Conservation (phyloP, 306 rosid genomes). For the Prunus davidiana region DNA sequence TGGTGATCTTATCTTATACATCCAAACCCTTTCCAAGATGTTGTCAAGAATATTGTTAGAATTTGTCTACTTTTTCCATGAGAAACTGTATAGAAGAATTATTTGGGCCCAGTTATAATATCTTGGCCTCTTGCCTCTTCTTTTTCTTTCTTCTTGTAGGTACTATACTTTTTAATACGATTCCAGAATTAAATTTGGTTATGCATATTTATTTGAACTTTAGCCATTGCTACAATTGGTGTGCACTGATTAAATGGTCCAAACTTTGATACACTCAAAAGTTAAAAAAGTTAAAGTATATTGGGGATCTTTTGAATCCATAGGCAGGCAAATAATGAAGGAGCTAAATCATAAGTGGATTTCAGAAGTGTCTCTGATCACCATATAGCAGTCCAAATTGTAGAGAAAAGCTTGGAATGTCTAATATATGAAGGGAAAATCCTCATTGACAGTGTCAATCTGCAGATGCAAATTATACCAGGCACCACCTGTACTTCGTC, state of each 20-base stretch:
- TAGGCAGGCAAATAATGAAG: background rate
- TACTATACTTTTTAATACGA: background rate
- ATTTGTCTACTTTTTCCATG: background rate
- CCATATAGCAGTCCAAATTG: conserved; percentile 5
- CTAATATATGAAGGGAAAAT: background rate
- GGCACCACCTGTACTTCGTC: background rate
- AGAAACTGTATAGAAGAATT: background rate
- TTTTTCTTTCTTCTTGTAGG: too few species aligned
- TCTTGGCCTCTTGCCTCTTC: background rate
- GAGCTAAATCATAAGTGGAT: background rate
- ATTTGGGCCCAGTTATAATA: background rate
- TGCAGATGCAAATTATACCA: conserved; percentile 27
- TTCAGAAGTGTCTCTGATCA: conserved; percentile 1
- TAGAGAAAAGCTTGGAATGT: background rate
- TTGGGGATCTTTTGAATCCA: too few species aligned
- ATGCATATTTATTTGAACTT: background rate
- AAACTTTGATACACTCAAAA: too few species aligned
- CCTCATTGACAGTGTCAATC: conserved; percentile 13
- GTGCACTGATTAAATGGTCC: background rate
- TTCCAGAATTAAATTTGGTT: background rate
- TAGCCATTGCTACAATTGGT: background rate
- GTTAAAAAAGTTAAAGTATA: too few species aligned
- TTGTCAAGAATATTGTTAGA: background rate
- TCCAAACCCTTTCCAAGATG: background rate
- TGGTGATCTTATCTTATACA: background rate